These are phyloP conservation scores for Russula griseocarnosa DNA, from an alignment of 768 basidiomycete species.

Conservation along the genomic window DNA sequence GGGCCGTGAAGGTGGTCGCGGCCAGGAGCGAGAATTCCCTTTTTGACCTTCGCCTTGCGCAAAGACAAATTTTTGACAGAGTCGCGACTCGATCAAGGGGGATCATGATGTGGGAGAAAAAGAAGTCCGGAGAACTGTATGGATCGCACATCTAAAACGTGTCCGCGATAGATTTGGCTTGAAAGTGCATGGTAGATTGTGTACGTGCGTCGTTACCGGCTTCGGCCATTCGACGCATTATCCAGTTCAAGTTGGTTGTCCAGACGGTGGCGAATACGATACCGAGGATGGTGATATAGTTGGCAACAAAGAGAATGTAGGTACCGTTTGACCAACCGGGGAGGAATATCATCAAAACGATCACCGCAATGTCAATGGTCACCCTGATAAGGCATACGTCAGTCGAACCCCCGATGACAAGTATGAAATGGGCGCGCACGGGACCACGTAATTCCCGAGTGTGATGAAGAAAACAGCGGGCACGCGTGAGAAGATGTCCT, in stretches of 20 bases:
- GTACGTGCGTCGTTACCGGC: conserved; percentile 20
- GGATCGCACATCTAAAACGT: conserved; percentile 12
- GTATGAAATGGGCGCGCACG: conserved; percentile 4
- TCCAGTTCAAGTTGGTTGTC: conserved; percentile 28
- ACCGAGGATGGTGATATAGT: conserved; percentile 27
- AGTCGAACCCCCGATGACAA: background rate
- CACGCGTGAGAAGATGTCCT: conserved; percentile 23
- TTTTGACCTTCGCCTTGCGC: background rate
- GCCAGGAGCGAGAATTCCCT: background rate
- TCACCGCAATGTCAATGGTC: conserved; percentile 20
- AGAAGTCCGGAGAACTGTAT: conserved; percentile 1
- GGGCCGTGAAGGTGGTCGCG: background rate
- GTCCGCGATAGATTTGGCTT: conserved; percentile 13
- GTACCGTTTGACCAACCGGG: conserved; percentile 20
- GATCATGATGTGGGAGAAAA: conserved; percentile 5
- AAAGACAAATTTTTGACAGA: background rate
- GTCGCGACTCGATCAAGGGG: background rate
- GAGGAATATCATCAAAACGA: conserved; percentile 18
- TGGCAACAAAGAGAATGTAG: conserved; percentile 23
- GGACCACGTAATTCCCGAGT: conserved; percentile 27
- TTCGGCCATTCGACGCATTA: conserved; percentile 24
- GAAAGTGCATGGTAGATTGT: conserved; percentile 23
- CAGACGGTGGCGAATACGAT: conserved; percentile 29
- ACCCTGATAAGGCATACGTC: conserved; percentile 19
- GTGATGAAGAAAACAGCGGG: conserved; percentile 26